Evolutionary conservation across 1,284 basidiomycete genomes (phyloP).

Genomic region (Sparassis latifolia): DNA sequence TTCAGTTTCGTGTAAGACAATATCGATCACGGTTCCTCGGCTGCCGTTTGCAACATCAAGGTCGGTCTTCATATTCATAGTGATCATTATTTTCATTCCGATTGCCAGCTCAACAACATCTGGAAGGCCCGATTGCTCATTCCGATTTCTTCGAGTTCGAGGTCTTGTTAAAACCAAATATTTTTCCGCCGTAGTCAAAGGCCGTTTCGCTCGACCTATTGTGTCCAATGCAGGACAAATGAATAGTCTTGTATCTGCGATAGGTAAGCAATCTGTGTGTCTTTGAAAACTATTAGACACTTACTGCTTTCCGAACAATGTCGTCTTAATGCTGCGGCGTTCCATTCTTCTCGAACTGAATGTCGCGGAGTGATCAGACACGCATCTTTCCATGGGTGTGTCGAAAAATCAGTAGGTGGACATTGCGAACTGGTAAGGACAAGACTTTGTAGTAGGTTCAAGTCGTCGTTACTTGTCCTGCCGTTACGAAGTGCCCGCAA

Average conservation of each 20-base stretch:
- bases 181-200: neutral
- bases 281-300: no score
- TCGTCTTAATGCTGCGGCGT: constrained; percentile 16
- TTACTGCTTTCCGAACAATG: constrained; percentile 13
- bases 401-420: neutral
- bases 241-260: neutral
- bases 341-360: constrained; percentile 27
- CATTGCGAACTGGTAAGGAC: neutral
- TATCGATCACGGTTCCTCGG: constrained; percentile 25
- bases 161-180: neutral
- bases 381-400: constrained; percentile 19
- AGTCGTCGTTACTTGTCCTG: neutral
- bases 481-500: neutral
- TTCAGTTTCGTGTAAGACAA: constrained; percentile 18
- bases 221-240: neutral
- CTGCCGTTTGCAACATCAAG: constrained; percentile 34
- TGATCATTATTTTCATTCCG: constrained; percentile 39
- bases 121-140: constrained; percentile 4
- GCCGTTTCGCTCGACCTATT: neutral
- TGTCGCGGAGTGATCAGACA: constrained; percentile 30
- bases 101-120: constrained; percentile 26
- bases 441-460: neutral
- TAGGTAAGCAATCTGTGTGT: no score
- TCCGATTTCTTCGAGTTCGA: no score
- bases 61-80: constrained; percentile 32